Evolutionary conservation across 306 rosid species (phyloP).

Genomic region (Glycine latifolia): DNA sequence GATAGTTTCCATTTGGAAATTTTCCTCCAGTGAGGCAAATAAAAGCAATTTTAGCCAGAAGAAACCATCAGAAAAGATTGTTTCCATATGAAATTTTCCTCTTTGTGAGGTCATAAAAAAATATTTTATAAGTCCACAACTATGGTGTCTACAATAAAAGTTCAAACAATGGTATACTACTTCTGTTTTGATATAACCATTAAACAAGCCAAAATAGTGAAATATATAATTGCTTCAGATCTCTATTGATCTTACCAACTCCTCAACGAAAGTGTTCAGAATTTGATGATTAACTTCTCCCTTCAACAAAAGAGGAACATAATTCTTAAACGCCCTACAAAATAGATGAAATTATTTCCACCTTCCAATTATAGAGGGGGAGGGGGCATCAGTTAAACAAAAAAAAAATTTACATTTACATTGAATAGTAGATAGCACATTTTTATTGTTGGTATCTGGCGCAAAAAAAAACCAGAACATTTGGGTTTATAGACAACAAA

Average conservation of each 20-base stretch:
- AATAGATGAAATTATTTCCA: constrained; percentile 32
- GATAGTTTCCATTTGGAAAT: background rate
- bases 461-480: constrained; percentile 28
- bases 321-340: constrained; percentile 88
- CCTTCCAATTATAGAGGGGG: constrained; percentile 23
- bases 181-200: constrained; percentile 12
- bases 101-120: constrained; percentile 4
- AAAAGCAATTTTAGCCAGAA: constrained; percentile 2
- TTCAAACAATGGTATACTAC: constrained; percentile 4
- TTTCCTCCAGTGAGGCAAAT: background rate
- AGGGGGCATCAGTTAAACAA: constrained; percentile 9
- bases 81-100: background rate
- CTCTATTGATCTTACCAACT: constrained; percentile 69
- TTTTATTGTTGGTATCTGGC: constrained; percentile 26
- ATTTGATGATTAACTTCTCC: constrained; percentile 62
- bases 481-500: constrained; percentile 1
- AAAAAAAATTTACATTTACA: constrained; percentile 1
- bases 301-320: constrained; percentile 70
- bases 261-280: constrained; percentile 53
- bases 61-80: constrained; percentile 1
- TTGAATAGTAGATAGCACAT: constrained; percentile 17
- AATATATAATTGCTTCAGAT: constrained; percentile 30
- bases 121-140: background rate
- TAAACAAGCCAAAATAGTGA: constrained; percentile 28
- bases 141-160: background rate